Base-by-base conservation (phyloP, 139 green algal species). In the Closterium sp. region DNA sequence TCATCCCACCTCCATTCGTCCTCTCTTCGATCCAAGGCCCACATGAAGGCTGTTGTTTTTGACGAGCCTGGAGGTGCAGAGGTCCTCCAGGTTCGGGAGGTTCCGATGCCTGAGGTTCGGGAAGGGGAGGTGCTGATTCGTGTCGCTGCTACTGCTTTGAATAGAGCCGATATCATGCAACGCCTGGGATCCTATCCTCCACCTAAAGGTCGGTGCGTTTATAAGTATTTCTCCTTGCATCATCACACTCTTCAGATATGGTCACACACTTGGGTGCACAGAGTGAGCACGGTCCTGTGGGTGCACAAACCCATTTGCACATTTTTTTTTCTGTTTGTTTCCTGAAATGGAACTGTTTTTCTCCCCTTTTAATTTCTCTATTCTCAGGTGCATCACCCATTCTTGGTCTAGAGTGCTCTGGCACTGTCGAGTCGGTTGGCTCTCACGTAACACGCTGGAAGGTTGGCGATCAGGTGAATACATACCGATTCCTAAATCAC, bases 1-100 rank as follows among this genome's bases (percentile, higher is more conserved):
- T 50, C 62, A 22, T 79, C 62, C 62, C 19, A 79, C 62, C 62
- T 4, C 62, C 62, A 22, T 79, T 24, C 19, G 5, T 79, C 62
- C 19, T 79, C 62, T 79, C 3, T 79, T 13, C 62, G 62, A 27
- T 79, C 62, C 17, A 79, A 79, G 62, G 17, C 62, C 17, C 62
- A 89, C 88, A 92, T 92, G 90, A 92, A 91, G 70, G 90, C 90
- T 21, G 79, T 92, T 7, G 90, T 86, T 27, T 91, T 92, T 85
- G 91, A 31, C 27, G n/a, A 73, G 31, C 73, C 90, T 73, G 90
- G 90, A 27, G 90, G 90, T 22, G 84, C 90, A 22, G 90, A 92
- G 70, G 90, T 92, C 32, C 90, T 92, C n/a, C 90, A 89, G 34
- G 24, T 92, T 31, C 31, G 24, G 70, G 90, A 92, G 24, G 70